Evolutionary conservation across 116 monocot species (phyloP).

Genomic region (Thalassia testudinum): DNA sequence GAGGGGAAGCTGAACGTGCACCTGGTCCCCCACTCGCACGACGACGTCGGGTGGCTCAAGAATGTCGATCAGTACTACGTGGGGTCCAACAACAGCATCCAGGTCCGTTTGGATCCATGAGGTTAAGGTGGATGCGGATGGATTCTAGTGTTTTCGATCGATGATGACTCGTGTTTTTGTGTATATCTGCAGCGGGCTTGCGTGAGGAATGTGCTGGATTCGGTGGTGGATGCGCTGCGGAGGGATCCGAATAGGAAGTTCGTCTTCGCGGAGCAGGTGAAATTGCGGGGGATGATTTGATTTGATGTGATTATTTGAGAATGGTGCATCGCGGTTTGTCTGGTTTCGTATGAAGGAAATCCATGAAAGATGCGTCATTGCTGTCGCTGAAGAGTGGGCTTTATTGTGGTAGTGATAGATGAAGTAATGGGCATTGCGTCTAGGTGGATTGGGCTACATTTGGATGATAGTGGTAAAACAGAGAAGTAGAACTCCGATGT

Average conservation of each 20-base stretch:
- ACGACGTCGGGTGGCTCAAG: constrained; percentile 87
- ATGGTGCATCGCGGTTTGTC: too few species aligned
- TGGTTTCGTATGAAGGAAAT: too few species aligned
- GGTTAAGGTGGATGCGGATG: background rate
- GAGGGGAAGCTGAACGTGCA: constrained; percentile 75
- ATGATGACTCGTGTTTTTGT: background rate
- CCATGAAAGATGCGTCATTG: too few species aligned
- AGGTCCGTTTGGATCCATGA: constrained; percentile 8
- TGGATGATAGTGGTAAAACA: too few species aligned
- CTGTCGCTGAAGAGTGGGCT: too few species aligned
- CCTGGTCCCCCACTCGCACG: constrained; percentile 59
- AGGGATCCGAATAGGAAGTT: constrained; percentile 57
- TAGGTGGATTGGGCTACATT: too few species aligned
- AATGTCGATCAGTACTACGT: constrained; percentile 81
- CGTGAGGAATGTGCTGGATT: constrained; percentile 69
- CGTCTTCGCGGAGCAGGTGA: constrained; percentile 63
- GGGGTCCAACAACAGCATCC: constrained; percentile 67
- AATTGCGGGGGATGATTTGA: too few species aligned
- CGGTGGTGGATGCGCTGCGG: constrained; percentile 44
- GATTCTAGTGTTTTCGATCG: background rate
- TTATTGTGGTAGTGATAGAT: too few species aligned
- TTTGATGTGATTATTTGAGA: too few species aligned
- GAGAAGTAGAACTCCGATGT: too few species aligned
- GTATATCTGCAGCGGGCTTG: constrained; percentile 42
- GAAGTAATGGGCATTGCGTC: too few species aligned